A percentile compares a stretch with the other conserved stretches of the same genome.
These are phyloP conservation scores for Cladosporium sphaerospermum DNA, from an alignment of 2,329 filamentous ascomycete species.

Conservation along the genomic window DNA sequence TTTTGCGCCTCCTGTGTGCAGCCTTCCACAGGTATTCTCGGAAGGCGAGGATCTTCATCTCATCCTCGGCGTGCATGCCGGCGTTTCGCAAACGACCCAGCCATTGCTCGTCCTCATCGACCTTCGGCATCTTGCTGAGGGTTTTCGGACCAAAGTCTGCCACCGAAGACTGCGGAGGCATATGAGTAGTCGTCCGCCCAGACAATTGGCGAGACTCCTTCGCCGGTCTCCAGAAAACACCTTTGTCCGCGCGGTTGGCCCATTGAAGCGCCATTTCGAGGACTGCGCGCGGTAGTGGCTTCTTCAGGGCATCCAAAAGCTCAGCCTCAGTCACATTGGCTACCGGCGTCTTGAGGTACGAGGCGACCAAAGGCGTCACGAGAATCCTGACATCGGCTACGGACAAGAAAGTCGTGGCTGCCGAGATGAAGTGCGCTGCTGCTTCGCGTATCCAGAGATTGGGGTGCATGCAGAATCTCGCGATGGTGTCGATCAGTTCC, in stretches of 20 bases:
- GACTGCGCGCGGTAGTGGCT: constrained; percentile 69
- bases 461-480: constrained; percentile 84
- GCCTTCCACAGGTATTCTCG: constrained; percentile 89
- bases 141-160: constrained; percentile 52
- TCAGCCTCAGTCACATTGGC: constrained; percentile 64
- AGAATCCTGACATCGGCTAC: constrained; percentile 78
- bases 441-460: constrained; percentile 94
- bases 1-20: constrained; percentile 62
- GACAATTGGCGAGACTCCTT: constrained; percentile 65
- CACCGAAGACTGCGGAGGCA: constrained; percentile 51
- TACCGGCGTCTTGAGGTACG: constrained; percentile 71
- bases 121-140: constrained; percentile 61
- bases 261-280: constrained; percentile 82
- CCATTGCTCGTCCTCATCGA: constrained; percentile 93
- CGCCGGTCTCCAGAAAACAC: constrained; percentile 79
- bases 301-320: constrained; percentile 76
- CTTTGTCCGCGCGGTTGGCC: constrained; percentile 64
- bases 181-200: constrained; percentile 39
- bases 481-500: constrained; percentile 79
- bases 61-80: constrained; percentile 75
- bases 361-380: constrained; percentile 69
- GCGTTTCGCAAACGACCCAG: constrained; percentile 76
- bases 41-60: constrained; percentile 79
- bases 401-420: constrained; percentile 68
- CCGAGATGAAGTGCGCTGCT: constrained; percentile 73